phyloP scores from a whole-genome alignment of 164 flowering plant species.

The Platanus orientalis region DNA sequence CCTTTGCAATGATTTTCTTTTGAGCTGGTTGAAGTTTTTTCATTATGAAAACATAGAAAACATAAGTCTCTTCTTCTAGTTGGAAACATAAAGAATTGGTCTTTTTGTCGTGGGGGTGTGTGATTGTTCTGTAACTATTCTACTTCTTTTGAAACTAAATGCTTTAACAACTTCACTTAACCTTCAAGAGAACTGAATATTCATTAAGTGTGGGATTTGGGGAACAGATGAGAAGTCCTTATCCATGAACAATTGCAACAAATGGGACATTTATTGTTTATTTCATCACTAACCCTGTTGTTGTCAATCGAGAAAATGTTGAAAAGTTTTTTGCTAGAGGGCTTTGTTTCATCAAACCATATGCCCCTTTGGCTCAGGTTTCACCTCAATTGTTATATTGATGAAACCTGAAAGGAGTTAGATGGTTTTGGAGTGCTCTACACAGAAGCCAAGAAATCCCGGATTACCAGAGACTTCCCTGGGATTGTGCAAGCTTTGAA shows the following conservation, averaged over 20 bases:
- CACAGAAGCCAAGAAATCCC: no score
- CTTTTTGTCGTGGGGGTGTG: conserved; percentile 25
- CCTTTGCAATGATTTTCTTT: neutral
- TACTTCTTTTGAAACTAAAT: conserved; percentile 26
- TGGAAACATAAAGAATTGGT: conserved; percentile 20
- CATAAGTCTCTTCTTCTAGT: conserved; percentile 7
- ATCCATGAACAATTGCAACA: conserved; percentile 19
- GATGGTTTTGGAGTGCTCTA: no score
- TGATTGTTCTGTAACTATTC: conserved; percentile 30
- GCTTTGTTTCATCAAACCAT: no score
- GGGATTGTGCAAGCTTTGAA: no score
- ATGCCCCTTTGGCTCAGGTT: no score
- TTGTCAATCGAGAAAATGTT: no score
- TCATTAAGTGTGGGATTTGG: conserved; percentile 15
- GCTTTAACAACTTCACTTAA: conserved; percentile 24
- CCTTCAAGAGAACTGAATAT: conserved; percentile 27
- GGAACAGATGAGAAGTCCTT: conserved; percentile 37
- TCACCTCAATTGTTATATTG: no score
- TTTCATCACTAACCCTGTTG: no score
- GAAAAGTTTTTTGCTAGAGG: no score
- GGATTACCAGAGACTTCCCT: no score
- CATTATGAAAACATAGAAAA: conserved; percentile 6
- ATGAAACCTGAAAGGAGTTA: no score
- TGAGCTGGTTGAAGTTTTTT: conserved; percentile 13
- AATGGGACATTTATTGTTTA: neutral